Base-by-base conservation (phyloP, 2,329 filamentous ascomycete species). In the Dothideomycetes sp. region DNA sequence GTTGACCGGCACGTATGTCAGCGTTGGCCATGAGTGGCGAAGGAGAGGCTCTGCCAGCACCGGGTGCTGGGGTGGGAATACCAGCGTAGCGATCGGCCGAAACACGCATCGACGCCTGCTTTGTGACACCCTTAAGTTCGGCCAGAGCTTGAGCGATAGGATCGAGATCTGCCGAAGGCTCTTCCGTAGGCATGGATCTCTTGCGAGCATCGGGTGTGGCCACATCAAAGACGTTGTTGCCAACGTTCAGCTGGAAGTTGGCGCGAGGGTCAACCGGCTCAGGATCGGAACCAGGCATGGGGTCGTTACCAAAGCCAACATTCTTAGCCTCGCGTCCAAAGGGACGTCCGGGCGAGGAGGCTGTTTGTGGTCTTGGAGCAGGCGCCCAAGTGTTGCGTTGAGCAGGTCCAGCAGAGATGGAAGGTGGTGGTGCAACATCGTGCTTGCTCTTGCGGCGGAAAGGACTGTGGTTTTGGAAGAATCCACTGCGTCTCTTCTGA, bases 61-160 rank as follows among this genome's bases (percentile, higher is more conserved):
- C 51, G 46, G 56, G 66, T 5, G 73, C 79, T 4, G 91, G 89
- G 2, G 89, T 94, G 10, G 84, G 69, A 47, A 98, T 81, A n/a
- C 91, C 89, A 56, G 93, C 85, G 62, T 94, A 95, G 46, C 84
- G 80, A 60, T 98, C 93, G 13, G 88, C 91, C n/a, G 91, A 94
- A 45, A 94, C 78, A n/a, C 93, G 78, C 34, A 76, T 71, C 3
- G 80, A 80, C 5, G 85, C 76, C 51, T 88, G 82, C 62, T 96
- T 96, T 12, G 71, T 74, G 4, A 88, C 82, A 1, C 82, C 85
- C 64, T 94, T 96, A 24, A 98, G 71, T 54, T 98, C 89, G 9
- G 89, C 91, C 6, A 98, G 71, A 17, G 91, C 93, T 52, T 84
- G 75, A 3, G 89, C 91, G 55, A 98, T 94, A 0, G 91, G 91